These are phyloP conservation scores for Edaphochlamys debaryana DNA, from an alignment of 139 green algal genomes.

Conservation along the genomic window DNA sequence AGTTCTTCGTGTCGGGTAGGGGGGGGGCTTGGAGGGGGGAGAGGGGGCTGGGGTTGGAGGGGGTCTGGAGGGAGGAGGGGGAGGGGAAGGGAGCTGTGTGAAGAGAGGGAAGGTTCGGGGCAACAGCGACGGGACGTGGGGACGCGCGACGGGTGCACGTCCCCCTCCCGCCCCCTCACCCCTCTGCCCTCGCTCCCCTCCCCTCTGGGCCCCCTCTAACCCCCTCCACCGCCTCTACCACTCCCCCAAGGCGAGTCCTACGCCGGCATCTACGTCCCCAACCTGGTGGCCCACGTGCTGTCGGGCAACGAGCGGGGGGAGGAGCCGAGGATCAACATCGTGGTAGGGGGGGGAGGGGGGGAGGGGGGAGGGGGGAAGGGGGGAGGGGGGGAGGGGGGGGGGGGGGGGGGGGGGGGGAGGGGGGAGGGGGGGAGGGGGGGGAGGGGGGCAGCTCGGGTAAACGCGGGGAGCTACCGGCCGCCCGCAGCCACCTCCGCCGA, in stretches of 20 bases:
- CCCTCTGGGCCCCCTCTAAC: not conserved
- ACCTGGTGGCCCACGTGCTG: constrained; percentile 59
- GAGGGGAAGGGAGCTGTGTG: not conserved
- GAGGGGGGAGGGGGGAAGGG: not conserved
- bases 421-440: not conserved
- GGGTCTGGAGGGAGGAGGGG: not conserved
- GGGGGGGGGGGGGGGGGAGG: not conserved
- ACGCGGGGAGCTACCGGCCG: too few relatives aligned
- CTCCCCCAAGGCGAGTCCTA: constrained; percentile 69
- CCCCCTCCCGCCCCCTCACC: too few relatives aligned
- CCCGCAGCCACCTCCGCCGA: too few relatives aligned
- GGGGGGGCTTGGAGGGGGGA: too few relatives aligned
- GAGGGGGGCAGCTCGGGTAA: too few relatives aligned
- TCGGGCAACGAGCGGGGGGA: constrained; percentile 58
- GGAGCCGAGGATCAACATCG: constrained; percentile 72
- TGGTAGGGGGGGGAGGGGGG: constrained; percentile 33
- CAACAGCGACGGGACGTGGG: not conserved
- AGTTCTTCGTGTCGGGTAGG: constrained; percentile 66
- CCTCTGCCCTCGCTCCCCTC: not conserved
- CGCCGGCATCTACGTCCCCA: constrained; percentile 81
- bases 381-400: not conserved
- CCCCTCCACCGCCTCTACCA: not conserved
- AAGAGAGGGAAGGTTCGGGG: not conserved
- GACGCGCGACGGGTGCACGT: too few relatives aligned
- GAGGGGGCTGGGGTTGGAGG: too few relatives aligned